Base-by-base conservation (phyloP, 1,139 yeast species). In the Blastobotrys illinoisensis region DNA sequence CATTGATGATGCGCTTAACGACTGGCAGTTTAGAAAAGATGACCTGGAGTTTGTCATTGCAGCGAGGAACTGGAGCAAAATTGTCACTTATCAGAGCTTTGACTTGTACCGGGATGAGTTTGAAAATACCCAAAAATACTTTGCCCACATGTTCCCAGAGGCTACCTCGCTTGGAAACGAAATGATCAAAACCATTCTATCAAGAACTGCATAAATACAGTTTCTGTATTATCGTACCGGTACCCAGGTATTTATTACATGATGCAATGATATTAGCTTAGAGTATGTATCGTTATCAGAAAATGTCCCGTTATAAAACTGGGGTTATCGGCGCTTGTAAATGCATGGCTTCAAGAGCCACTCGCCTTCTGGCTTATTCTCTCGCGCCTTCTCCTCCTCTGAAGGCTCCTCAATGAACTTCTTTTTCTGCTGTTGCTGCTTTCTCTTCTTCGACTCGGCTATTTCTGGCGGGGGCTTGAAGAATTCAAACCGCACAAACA, bases 401-500 rank as follows among this genome's bases (percentile, higher is more conserved):
- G 85, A 88, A 32, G 77, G 80, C 7, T 61, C 57, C 64, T 88
- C 96, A 50, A 88, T 79, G 64, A 89, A 88, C 67, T 83, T 86
- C 45, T 60, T 46, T 20, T 61, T 59, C 64, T 81, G 84, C 62
- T 83, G 72, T 65, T 81, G 20, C 47, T 47, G 28, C 36, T 46
- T 26, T 14, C 16, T 14, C 46, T 36, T 48, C 32, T 83, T 49
- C 82, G 84, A 57, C 47, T 81, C 80, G 32, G 85, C 67, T 51
- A 86, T 80, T 54, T 87, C 90, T 53, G 77, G 77, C 9, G 91
- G 79, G 1, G 97, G 95, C 73, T 89, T 89, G 75, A 87, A 88
- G 67, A 93, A 93, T 68, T 93, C 98, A 69, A 93, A 90, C 67
- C 96, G 78, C 5, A 96, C 85, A 68, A 93, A 93, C 98, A 93